Percentiles rank a stretch among this genome's conserved stretches.
Conservation (phyloP, 2,329 filamentous ascomycete species). For the Trichoderma hamatum region DNA sequence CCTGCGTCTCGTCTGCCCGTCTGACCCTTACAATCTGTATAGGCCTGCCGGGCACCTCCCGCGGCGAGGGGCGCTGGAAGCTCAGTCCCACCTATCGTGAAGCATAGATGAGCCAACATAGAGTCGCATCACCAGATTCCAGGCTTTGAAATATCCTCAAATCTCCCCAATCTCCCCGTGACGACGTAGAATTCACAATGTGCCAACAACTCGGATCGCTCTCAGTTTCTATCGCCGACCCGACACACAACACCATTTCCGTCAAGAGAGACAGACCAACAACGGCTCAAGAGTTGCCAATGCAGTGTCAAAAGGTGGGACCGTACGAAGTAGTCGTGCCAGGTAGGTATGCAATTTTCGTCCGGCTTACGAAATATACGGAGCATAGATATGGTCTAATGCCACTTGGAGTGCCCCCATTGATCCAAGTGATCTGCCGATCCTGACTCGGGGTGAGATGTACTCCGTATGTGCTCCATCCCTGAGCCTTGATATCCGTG, state of each 20-base stretch:
- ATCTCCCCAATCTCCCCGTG: not conserved
- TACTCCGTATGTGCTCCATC: conserved; percentile 16
- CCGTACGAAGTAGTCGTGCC: not conserved
- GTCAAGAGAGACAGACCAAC: not conserved
- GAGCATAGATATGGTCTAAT: not conserved
- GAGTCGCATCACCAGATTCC: conserved; percentile 1
- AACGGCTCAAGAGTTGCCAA: not conserved
- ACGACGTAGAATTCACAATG: not conserved
- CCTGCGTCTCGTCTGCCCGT: conserved; percentile 2
- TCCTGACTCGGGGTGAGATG: conserved; percentile 8
- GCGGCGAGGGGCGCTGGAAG: not conserved
- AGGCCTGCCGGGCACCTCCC: not conserved
- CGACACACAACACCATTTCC: not conserved
- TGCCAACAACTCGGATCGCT: not conserved
- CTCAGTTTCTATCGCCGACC: not conserved
- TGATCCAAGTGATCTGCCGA: conserved; percentile 20
- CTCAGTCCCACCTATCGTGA: not conserved
- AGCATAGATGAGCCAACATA: not conserved
- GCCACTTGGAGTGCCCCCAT: not conserved
- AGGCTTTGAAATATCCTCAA: not conserved
- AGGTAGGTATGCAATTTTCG: not conserved
- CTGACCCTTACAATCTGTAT: not conserved
- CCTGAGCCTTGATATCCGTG: not conserved
- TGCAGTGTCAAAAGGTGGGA: not conserved
- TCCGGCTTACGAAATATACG: conserved; percentile 10